Base-by-base conservation (phyloP, 192 early-diverging fungal species). In the Gamsiella multidivaricata region DNA sequence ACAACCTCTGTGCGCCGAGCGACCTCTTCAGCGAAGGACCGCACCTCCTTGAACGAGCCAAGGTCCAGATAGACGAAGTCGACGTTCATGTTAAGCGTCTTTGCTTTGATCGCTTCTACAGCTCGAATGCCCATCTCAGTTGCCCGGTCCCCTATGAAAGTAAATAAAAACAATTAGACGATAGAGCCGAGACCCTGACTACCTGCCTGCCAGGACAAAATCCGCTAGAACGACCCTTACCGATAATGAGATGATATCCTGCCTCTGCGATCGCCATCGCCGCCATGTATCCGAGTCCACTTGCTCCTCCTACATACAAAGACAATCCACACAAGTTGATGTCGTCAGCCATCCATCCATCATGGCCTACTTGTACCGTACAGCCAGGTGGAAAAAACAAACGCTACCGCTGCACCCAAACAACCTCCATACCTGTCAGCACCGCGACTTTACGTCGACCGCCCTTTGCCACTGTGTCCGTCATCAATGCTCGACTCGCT, bases 171-270 rank as follows among this genome's bases (percentile, higher is more conserved):
- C 5, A 31, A 41, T 36, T 28, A 28, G 9, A 18, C n/a, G n/a
- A n/a, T n/a, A n/a, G n/a, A n/a, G n/a, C n/a, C n/a, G 37, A 39
- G 37, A 39, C 37, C 5, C 12, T 39, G 37, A 39, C 37, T 39
- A n/a, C n/a, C n/a, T n/a, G n/a, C n/a, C n/a, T n/a, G n/a, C n/a
- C n/a, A n/a, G n/a, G n/a, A n/a, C n/a, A n/a, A n/a, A n/a, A n/a
- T n/a, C n/a, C n/a, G n/a, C n/a, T n/a, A n/a, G n/a, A n/a, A n/a
- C n/a, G n/a, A n/a, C 36, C 5, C 17, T 33, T 49, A 76, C 74
- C 74, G 41, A 78, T 78, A 17, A 78, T 78, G 26, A 78, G 25
- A n/a, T 78, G 74, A 29, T 78, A 78, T 26, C 66, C 66, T 10
- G 74, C 74, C 18, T 78, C 31, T 22, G 74, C 74, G 11, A 78